These are phyloP conservation scores for Hypoxylon sp. DNA, from an alignment of 2,329 filamentous ascomycete genomes.

Conservation along the genomic window DNA sequence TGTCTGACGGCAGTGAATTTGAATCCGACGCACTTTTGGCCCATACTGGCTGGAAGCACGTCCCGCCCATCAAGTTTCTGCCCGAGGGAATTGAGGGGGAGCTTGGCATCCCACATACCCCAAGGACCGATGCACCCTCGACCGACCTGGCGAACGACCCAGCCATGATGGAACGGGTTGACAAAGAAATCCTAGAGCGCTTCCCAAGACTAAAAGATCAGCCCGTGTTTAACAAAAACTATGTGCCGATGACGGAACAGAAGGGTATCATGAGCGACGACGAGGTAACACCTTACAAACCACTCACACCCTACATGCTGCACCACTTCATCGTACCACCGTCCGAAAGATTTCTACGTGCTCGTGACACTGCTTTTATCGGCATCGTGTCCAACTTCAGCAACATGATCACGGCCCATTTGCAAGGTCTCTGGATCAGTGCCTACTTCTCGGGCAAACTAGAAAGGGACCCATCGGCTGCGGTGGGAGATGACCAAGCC, in stretches of 20 bases:
- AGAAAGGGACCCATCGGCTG: conserved; percentile 25
- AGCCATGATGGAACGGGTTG: conserved; percentile 52
- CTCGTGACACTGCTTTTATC: conserved; percentile 57
- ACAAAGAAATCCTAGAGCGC: conserved; percentile 57
- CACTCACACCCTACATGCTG: conserved; percentile 51
- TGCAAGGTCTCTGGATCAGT: conserved; percentile 63
- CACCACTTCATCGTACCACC: conserved; percentile 56
- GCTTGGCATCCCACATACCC: conserved; percentile 55
- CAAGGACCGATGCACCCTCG: conserved; percentile 38
- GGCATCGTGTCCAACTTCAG: conserved; percentile 56
- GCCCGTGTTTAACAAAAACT: conserved; percentile 56
- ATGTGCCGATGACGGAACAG: conserved; percentile 53
- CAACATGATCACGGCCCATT: conserved; percentile 54
- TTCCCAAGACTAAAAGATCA: conserved; percentile 59
- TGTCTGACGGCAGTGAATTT: conserved; percentile 52
- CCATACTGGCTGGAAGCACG: conserved; percentile 64
- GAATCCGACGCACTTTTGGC: conserved; percentile 61
- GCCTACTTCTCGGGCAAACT: conserved; percentile 63
- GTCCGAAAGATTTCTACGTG: conserved; percentile 44
- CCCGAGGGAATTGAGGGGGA: conserved; percentile 52
- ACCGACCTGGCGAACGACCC: conserved; percentile 50
- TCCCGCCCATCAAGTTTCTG: conserved; percentile 54
- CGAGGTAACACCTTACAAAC: conserved; percentile 37
- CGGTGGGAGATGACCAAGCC: conserved; percentile 46
- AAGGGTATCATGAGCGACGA: conserved; percentile 39